Evolutionary conservation across 2,329 filamentous ascomycete species (phyloP), one percentile per base, ranked within the genome.

Genomic region (Teratosphaeriaceae sp.): DNA sequence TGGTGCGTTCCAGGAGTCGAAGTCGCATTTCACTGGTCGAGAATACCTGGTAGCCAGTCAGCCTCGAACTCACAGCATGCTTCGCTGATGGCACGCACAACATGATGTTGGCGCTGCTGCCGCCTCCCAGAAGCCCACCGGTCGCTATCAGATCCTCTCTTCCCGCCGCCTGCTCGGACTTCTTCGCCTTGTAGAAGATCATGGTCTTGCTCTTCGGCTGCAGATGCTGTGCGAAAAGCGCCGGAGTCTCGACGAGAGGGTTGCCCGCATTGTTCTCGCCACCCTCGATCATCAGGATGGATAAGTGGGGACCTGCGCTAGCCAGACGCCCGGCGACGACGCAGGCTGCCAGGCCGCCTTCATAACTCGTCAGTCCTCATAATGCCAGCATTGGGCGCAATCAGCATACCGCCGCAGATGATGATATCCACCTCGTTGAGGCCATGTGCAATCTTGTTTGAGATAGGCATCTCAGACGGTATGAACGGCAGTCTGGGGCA

Each of bases 91-190:
- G 6, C 42, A 21, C 47, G n/a, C n/a, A 54, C 48, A 55, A 59
- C 61, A 65, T 62, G 39, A 59, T 56, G 43, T 65, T 64, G 46
- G 64, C 64, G 2, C 56, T 61, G 20, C 58, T 61, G 6, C 79
- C 78, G 4, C 81, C 82, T 20, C 82, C 82, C 0, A 85, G 67
- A 1, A 76, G 70, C 20, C 70, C 67, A 23, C 66, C 68, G 16
- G 51, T 60, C 5, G 63, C 61, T 6, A 70, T 61, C 18, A 67
- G 58, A 4, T 57, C 60, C 44, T 67, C 65, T 26, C 72, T 59
- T 4, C 40, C 47, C 19, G 66, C 65, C 6, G 77, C 63, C 13
- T 69, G 51, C 26, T 67, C 59, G 1, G 65, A 65, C 16, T 66
- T 55, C 27, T 69, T 70, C 3, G 64, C 63, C 48, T 72, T 64